Evolutionary conservation across 2,329 filamentous ascomycete genomes (phyloP), one percentile per base, ranked within the genome.

Genomic region (Eurotiales sp.): DNA sequence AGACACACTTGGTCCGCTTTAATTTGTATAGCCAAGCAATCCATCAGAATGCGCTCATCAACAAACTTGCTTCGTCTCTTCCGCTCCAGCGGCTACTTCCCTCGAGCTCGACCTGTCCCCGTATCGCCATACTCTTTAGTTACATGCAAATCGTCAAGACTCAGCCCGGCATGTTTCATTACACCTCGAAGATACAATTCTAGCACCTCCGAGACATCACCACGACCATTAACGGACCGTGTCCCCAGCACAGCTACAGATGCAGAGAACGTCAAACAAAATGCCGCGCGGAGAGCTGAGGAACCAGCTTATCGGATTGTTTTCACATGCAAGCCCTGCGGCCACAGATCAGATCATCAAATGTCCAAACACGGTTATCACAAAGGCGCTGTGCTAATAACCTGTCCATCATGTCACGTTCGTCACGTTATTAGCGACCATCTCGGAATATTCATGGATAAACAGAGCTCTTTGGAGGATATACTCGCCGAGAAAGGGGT

Each of bases 321-420:
- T 45, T 96, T 99, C 69, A 99, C 93, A 59, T 99, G 93, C 79
- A 85, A 87, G 53, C 89, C 88, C 27, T 99, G 93, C 73, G 76
- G 79, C 41, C 75, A 81, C 30, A 86, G 91, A 52, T 95, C 89
- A n/a, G 80, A 84, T 11, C 95, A 99, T 72, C 81, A 81, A 46
- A 78, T 99, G 61, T 90, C 89, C 25, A 96, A 97, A 71, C 93
- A 97, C 66, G 93, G 90, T 27, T 99, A 99, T 67, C 91, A 97
- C 71, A 79, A 85, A 56, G 93, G 93, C 30, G 92, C 90, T 1
- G 86, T 93, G 4, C 77, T 99, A 52, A 91, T 97, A 58, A 86
- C 86, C 29, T 99, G 93, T 66, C 92, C 93, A 0, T 76, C 77
- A 3, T 99, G 93, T 72, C 84, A 85, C 63, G 91, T 89, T 65